Conservation (phyloP, 2,329 filamentous ascomycete species). For the Colletotrichum sp. region DNA sequence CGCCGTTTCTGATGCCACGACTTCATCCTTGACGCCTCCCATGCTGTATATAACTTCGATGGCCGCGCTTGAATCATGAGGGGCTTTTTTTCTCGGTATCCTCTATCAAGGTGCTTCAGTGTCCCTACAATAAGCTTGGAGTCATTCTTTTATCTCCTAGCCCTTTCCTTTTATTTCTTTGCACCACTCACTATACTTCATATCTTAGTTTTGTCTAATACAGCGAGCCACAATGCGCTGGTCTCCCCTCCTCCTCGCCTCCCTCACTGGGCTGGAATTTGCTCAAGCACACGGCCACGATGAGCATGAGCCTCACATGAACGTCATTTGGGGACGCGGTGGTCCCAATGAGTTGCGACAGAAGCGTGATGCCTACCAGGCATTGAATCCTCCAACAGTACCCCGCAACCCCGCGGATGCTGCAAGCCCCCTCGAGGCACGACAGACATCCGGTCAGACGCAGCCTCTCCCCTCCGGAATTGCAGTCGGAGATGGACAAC, state of each 20-base stretch:
- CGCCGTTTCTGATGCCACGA: conserved; percentile 5
- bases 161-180: not conserved
- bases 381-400: conserved; percentile 28
- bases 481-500: conserved; percentile 5
- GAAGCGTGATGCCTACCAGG: conserved; percentile 23
- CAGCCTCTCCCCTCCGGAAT: not conserved
- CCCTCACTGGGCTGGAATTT: conserved; percentile 26
- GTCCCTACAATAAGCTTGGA: not conserved
- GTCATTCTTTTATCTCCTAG: not conserved
- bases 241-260: conserved; percentile 26
- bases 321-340: conserved; percentile 3
- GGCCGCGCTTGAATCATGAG: not conserved
- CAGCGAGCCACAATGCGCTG: conserved; percentile 28
- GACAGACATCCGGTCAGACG: conserved; percentile 15
- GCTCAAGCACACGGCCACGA: conserved; percentile 31
- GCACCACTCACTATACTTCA: not conserved
- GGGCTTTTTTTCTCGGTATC: not conserved
- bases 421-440: conserved; percentile 6
- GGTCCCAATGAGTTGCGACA: not conserved
- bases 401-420: conserved; percentile 14
- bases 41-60: conserved; percentile 7
- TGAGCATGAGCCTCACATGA: conserved; percentile 21
- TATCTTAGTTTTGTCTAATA: not conserved
- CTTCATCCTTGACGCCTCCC: not conserved
- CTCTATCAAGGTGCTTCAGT: not conserved